A percentile compares a stretch with the other conserved stretches of the same genome.
Conservation (phyloP, 768 basidiomycete genomes). For the Leccinum sublutescens region DNA sequence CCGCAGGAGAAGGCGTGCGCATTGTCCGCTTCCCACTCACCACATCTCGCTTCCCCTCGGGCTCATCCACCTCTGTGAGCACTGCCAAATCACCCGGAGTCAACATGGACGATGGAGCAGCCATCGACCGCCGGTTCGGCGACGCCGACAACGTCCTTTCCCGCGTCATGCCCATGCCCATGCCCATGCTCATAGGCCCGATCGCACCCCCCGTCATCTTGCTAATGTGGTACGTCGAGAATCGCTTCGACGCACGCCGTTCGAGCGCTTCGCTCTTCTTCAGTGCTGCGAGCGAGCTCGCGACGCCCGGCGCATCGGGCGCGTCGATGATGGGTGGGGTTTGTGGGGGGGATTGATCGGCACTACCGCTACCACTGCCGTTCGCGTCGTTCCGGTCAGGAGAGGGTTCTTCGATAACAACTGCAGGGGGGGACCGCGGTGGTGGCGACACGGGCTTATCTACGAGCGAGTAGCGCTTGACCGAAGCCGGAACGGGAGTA, state of each 20-base stretch:
- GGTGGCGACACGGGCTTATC: constrained; percentile 58
- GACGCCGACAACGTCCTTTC: constrained; percentile 47
- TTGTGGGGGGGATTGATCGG: constrained; percentile 31
- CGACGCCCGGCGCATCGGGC: constrained; percentile 60
- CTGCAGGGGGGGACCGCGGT: constrained; percentile 44
- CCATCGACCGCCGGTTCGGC: constrained; percentile 66
- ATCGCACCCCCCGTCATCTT: constrained; percentile 73
- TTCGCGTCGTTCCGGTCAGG: constrained; percentile 27
- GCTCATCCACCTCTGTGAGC: constrained; percentile 69
- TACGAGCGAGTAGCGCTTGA: constrained; percentile 78
- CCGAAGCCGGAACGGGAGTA: constrained; percentile 53
- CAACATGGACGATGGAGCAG: constrained; percentile 52
- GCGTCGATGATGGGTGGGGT: constrained; percentile 36
- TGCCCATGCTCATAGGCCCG: neutral
- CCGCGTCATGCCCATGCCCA: constrained; percentile 31
- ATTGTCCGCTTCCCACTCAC: constrained; percentile 29
- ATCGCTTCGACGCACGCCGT: constrained; percentile 91
- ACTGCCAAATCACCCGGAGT: constrained; percentile 73
- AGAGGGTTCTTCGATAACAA: constrained; percentile 41
- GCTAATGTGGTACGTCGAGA: constrained; percentile 90
- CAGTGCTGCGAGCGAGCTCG: constrained; percentile 82
- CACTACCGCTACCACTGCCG: constrained; percentile 10
- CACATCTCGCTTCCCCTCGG: constrained; percentile 19
- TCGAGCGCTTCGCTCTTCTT: constrained; percentile 85
- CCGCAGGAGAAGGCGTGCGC: constrained; percentile 37